Percentiles rank a stretch among this genome's conserved stretches.
phyloP scores from a whole-genome alignment of 2,329 filamentous ascomycete genomes.

The Penicillium psychrosexuale region DNA sequence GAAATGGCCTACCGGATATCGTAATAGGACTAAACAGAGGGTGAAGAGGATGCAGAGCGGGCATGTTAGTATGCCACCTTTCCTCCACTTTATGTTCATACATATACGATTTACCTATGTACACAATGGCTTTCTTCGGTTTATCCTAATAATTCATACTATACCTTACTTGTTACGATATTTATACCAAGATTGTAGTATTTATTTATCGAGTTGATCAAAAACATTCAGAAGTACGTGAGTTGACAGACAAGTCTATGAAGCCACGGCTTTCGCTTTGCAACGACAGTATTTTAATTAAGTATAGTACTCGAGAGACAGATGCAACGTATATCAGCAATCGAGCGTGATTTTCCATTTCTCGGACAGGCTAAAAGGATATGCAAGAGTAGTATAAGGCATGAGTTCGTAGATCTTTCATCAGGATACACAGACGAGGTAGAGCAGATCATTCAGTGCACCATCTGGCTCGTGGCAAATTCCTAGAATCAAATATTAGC shows the following conservation, averaged over 20 bases:
- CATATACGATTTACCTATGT: neutral
- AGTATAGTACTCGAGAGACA: neutral
- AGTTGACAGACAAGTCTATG: neutral
- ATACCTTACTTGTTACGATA: neutral
- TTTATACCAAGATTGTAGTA: neutral
- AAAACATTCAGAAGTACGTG: neutral
- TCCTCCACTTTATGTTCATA: neutral
- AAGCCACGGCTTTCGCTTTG: neutral
- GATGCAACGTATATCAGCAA: neutral
- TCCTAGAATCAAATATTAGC: conserved; percentile 24
- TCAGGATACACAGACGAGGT: conserved; percentile 1
- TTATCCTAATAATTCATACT: neutral
- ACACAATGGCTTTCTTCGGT: neutral
- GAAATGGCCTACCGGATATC: neutral
- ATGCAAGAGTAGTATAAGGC: conserved; percentile 5
- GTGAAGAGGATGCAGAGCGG: neutral
- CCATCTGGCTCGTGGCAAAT: conserved; percentile 36
- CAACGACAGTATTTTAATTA: neutral
- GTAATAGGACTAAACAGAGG: neutral
- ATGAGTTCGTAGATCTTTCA: conserved; percentile 23
- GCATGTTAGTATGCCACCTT: neutral
- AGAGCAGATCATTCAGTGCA: conserved; percentile 24
- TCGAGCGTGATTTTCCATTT: neutral
- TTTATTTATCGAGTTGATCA: neutral
- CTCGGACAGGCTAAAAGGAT: neutral